Conservation (phyloP, 331 rosid genomes). For the Pyracantha coccinea region DNA sequence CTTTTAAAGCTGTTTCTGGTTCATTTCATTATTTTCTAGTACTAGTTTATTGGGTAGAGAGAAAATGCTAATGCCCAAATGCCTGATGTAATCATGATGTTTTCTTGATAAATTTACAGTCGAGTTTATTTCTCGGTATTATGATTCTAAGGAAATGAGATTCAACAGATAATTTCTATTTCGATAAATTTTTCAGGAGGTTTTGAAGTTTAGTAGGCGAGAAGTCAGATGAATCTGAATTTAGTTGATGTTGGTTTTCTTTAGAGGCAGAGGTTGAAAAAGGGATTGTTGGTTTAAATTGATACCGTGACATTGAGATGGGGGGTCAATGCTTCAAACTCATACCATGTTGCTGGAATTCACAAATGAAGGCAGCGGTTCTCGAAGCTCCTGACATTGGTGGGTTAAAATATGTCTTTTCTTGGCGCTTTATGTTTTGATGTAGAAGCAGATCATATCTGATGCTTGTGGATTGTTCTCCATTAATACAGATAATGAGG, state of each 20-base stretch:
- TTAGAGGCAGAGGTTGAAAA: slow-evolving; percentile 16
- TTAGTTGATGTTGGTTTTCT: slow-evolving; percentile 17
- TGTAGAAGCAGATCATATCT: background rate
- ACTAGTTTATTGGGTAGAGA: background rate
- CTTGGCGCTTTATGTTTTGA: background rate
- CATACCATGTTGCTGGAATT: slow-evolving; percentile 58
- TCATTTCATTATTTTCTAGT: background rate
- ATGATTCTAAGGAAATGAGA: slow-evolving; percentile 14
- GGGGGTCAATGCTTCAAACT: slow-evolving; percentile 66
- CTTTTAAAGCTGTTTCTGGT: slow-evolving; percentile 8
- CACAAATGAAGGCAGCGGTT: slow-evolving; percentile 71
- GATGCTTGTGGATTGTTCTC: slow-evolving; percentile 5
- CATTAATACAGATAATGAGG: slow-evolving; percentile 52
- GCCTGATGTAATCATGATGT: slow-evolving; percentile 2
- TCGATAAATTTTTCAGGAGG: slow-evolving; percentile 11
- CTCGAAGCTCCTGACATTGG: slow-evolving; percentile 65
- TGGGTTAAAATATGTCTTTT: slow-evolving; percentile 20
- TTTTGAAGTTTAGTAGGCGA: slow-evolving; percentile 11
- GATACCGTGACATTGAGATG: slow-evolving; percentile 35
- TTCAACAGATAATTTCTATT: background rate
- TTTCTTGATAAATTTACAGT: background rate
- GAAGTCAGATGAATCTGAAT: slow-evolving; percentile 20
- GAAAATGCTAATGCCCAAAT: background rate
- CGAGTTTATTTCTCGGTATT: slow-evolving; percentile 5
- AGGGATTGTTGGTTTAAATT: slow-evolving; percentile 10